Evolutionary conservation across 306 rosid genomes (phyloP), one percentile per base, ranked within the genome.

Genomic region (Sicyos edulis): DNA sequence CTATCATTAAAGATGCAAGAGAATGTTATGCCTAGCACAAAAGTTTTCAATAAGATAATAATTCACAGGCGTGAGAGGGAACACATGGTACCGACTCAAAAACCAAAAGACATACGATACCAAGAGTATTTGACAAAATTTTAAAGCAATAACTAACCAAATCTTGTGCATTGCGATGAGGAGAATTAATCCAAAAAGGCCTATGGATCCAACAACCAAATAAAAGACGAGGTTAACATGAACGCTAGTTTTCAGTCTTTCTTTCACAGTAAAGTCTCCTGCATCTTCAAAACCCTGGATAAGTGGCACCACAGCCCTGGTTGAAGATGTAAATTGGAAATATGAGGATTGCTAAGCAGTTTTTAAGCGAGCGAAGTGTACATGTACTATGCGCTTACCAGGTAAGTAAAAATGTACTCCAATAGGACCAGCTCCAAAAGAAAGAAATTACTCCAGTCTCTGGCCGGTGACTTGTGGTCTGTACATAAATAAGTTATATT

Each of bases 251-350:
- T 87, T 93, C 89, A 93, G 83, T 85, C 96, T 91, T 82, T 88
- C 95, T 44, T 84, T 73, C 37, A 87, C 77, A 11, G 97, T 91
- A 79, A 93, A 93, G 83, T 93, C 99, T 58, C 99, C 97, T 70
- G 97, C 96, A 73, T 93, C 99, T 91, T 93, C 99, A 86, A 87
- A 93, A 82, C 99, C 99, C 92, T 93, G 97, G 86, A 93, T 91
- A 87, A 93, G 99, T 81, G 99, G 99, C 83, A 89, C 97, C 85
- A 88, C 91, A 79, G 91, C 90, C 99, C 99, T 93, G 95, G 78
- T 87, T 80, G 86, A 82, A 83, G 80, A 84, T 75, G 78, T 78
- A 64, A 77, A 79, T 78, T 73, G 72, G 65, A 77, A 55, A 65
- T 60, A 80, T 84, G 80, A 87, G 92, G 79, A 86, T 58, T 79